phyloP scores from a whole-genome alignment of 2,329 filamentous ascomycete genomes.

The Phialophora expanda region DNA sequence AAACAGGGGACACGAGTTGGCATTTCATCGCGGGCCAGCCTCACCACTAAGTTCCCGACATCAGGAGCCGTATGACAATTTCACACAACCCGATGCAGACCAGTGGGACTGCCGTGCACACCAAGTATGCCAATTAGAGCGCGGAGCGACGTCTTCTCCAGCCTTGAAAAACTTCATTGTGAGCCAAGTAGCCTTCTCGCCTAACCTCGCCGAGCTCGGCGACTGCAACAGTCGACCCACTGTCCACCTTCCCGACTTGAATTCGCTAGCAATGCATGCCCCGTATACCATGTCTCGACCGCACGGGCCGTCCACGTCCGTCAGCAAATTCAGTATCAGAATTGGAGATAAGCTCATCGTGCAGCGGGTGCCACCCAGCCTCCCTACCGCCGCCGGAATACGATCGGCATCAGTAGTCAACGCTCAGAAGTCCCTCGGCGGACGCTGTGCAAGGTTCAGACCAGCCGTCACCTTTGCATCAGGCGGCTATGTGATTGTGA shows the following conservation, averaged over 20 bases:
- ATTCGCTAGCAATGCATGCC: neutral
- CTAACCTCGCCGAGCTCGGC: conserved; percentile 13
- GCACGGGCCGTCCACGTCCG: neutral
- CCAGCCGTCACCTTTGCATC: neutral
- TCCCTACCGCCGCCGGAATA: neutral
- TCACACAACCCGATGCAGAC: neutral
- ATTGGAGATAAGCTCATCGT: neutral
- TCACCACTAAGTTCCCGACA: conserved; percentile 6
- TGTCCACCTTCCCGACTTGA: neutral
- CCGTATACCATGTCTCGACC: neutral
- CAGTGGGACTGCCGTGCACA: neutral
- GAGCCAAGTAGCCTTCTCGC: neutral
- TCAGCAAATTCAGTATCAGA: neutral
- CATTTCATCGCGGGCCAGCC: conserved; percentile 29
- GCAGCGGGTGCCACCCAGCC: neutral
- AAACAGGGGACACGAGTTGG: conserved; percentile 32
- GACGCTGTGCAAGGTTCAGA: too few species aligned
- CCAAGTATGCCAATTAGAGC: neutral
- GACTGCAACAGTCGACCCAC: conserved; percentile 10
- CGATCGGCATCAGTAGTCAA: neutral
- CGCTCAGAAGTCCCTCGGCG: neutral
- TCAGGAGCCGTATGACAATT: neutral
- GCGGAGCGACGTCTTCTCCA: neutral
- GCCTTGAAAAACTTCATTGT: neutral
- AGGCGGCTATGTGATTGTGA: neutral